Evolutionary conservation across 805 yeast genomes (phyloP), one percentile per base, ranked within the genome.

Genomic region (Lipomyces lipofer): DNA sequence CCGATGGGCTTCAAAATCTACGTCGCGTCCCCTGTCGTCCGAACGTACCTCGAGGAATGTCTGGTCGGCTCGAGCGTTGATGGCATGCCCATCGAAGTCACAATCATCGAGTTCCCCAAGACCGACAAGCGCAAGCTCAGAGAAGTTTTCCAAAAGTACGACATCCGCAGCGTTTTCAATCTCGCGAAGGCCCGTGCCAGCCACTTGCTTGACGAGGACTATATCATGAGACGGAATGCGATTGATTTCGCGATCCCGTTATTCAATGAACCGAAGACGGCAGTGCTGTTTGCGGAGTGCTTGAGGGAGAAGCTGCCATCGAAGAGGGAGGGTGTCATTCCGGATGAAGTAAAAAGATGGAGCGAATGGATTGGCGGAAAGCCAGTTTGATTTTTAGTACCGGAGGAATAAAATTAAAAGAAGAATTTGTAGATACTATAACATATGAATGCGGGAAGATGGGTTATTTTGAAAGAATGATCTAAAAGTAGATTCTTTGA

Each of bases 211-310:
- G 97, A 94, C 68, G 85, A 86, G 72, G 97, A 94, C 74, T 94
- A 94, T 72, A 85, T 92, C 54, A 94, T 94, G 99, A 86, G 99
- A 78, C 86, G 99, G 78, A 94, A 94, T 71, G 98, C 99, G 45
- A 95, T 94, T 75, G 99, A 94, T 72, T 94, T 94, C 71, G 98
- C 88, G 57, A 85, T 92, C 67, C 97, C 99, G 40, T 78, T 94
- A 69, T 92, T 94, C 78, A 94, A 92, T 70, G 99, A 94, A 76
- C 97, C 98, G 62, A 84, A 89, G 70, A 95, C 99, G 21, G 86
- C 97, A 1, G 69, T 84, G 65, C 75, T 94, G 64, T 94, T 94
- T 72, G 90, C 97, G 21, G 75, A 83, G 68, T 88, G 96, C 61
- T 77, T 94, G 74, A 81, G 81, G 63, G 81, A 74, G 51, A 89